Percentiles rank a stretch among this genome's conserved stretches.
Evolutionary conservation across 192 early-diverging fungal species (phyloP).

Genomic region (Pilobolus umbonatus): DNA sequence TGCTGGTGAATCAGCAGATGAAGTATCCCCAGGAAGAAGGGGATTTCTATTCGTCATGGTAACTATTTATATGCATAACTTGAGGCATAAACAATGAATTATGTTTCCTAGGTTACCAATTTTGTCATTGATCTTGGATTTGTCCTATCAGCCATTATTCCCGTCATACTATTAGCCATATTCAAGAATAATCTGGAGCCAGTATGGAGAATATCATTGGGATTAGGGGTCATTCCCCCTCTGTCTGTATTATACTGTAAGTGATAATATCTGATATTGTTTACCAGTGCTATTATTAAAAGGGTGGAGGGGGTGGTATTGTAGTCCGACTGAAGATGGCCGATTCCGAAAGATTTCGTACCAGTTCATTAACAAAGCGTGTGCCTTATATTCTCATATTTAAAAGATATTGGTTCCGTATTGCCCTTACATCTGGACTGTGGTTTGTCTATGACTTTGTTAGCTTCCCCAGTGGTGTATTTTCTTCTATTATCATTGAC

Average conservation of each 20-base stretch:
- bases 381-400: conserved; percentile 51
- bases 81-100: background rate
- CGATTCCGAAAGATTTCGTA: conserved; percentile 44
- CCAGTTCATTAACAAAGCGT: conserved; percentile 40
- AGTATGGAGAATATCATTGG: conserved; percentile 51
- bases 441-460: conserved; percentile 51
- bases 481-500: conserved; percentile 39
- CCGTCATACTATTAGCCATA: conserved; percentile 43
- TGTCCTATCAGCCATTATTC: conserved; percentile 41
- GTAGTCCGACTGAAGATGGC: conserved; percentile 52
- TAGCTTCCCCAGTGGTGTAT: conserved; percentile 35
- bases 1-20: conserved; percentile 50
- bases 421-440: conserved; percentile 37
- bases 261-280: background rate
- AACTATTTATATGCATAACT: background rate
- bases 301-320: background rate
- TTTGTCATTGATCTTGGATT: conserved; percentile 49
- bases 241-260: conserved; percentile 47
- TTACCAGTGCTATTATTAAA: no score
- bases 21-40: conserved; percentile 35
- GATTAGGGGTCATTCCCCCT: conserved; percentile 45
- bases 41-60: conserved; percentile 30
- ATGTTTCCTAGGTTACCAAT: conserved; percentile 38
- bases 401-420: conserved; percentile 48
- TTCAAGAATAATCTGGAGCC: conserved; percentile 43